Base-by-base conservation (phyloP, 768 basidiomycete species). In the Cyclocybe aegerita region DNA sequence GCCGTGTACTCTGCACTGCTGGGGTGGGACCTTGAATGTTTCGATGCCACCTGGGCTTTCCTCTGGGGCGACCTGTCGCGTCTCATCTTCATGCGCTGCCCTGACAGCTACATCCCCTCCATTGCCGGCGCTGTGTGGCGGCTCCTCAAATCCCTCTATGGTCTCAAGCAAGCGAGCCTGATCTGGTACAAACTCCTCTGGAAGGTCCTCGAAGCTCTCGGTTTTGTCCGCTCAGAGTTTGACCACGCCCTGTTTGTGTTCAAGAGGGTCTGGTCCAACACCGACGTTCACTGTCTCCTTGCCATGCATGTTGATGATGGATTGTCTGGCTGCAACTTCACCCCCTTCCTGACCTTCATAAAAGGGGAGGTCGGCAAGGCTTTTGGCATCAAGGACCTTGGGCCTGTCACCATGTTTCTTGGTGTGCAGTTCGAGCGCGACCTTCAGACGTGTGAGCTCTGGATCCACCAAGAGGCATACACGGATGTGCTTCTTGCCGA, bases 351-450 rank as follows among this genome's bases (percentile, higher is more conserved):
- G 46, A 12, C 46, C 39, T 31, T 55, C 54, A 33, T 63, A 54
- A 50, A 62, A 56, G 47, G 32, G 46, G 23, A 60, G 54, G 17
- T 61, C 44, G 39, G 34, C 7, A 47, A 57, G n/a, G 49, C 50
- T 9, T 62, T 66, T 39, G 49, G 59, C 1, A 63, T 70, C 16
- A 60, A 58, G 0, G 61, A 69, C 38, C 46, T 66, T 4, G 62
- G 68, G 1, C 47, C 60, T 8, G 40, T 68, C 9, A 39, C 53
- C 34, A 54, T 48, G 35, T 50, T 69, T 14, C 48, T 67, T 1
- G 60, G 62, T 5, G 53, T 65, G 4, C 53, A 54, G 29, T 50
- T 54, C 10, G 43, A 50, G 7, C 33, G 48, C 5, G 35, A 53
- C 16, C 47, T 46, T 4, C n/a, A 4, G 2, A 36, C 29, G 7